phyloP scores from a whole-genome alignment of 2,329 filamentous ascomycete species.

The Fusarium sulawesiense region DNA sequence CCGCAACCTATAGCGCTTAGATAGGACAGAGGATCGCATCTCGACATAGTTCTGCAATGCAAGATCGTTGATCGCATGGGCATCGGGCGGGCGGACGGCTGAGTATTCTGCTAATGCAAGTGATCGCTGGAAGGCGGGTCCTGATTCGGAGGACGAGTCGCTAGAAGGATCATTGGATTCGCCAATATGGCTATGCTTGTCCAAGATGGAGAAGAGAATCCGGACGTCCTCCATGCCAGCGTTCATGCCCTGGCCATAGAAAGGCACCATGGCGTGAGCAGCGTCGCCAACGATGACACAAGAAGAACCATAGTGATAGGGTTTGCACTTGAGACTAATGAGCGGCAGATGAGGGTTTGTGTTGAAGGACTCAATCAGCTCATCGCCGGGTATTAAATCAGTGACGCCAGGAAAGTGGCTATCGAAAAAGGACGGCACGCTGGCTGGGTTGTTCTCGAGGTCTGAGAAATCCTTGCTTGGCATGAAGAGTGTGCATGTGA shows the following conservation, averaged over 20 bases:
- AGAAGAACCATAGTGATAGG: conserved; percentile 82
- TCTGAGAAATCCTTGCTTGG: conserved; percentile 75
- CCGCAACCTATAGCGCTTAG: conserved; percentile 78
- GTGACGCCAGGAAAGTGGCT: conserved; percentile 88
- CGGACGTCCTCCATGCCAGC: conserved; percentile 94
- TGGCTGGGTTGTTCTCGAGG: conserved; percentile 72
- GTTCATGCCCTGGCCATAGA: conserved; percentile 99
- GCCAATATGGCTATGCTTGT: conserved; percentile 67
- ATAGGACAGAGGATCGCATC: conserved; percentile 89
- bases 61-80: conserved; percentile 90
- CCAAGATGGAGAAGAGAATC: conserved; percentile 84
- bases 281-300: conserved; percentile 92
- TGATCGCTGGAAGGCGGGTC: conserved; percentile 66
- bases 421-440: conserved; percentile 80
- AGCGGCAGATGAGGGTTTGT: conserved; percentile 90
- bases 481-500: conserved; percentile 94
- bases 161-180: conserved; percentile 57
- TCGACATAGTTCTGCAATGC: conserved; percentile 92
- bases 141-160: conserved; percentile 51
- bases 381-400: conserved; percentile 72
- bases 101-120: conserved; percentile 83
- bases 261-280: conserved; percentile 97
- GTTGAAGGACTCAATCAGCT: conserved; percentile 79
- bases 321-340: conserved; percentile 91
- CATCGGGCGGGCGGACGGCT: conserved; percentile 77